Evolutionary conservation across 352 stramenopile genomes (phyloP), one percentile per base, ranked within the genome.

Genomic region (Phytophthora capsici): DNA sequence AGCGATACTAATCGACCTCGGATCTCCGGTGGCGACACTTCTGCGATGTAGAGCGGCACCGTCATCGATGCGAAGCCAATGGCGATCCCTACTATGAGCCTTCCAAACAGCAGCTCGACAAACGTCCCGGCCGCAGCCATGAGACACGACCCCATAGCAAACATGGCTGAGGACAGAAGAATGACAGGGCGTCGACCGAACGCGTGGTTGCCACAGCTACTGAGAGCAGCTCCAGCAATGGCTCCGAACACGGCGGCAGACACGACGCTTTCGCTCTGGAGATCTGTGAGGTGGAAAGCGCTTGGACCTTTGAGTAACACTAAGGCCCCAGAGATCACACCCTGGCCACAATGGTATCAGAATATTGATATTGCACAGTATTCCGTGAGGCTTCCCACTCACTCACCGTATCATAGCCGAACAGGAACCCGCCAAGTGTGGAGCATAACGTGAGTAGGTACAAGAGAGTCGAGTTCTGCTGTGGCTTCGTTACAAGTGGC

Each of bases 51-150:
- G 10, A 94, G 71, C 36, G 86, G 86, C 26, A 94, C 84, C 17
- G 79, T 88, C 81, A 93, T 91, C 26, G 86, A 94, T 6, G 84
- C 89, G 48, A 89, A 78, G 23, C 86, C 86, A 55, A 94, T 86
- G 30, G 71, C 86, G 43, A 91, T 9, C 16, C 84, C 84, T 3
- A 93, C 82, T 9, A 86, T 41, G 19, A 92, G 64, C 8, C 86
- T 74, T 1, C 86, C 86, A 6, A 86, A 17, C 0, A 93, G 61
- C 38, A 94, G 52, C 28, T 71, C 78, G 3, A 65, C 45, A 51
- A 90, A 90, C 6, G 71, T 74, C 19, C 65, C 23, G 0, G 80
- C 78, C 1, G 71, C 13, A 17, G 78, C 86, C 84, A 94, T 91
- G 57, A 88, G 62, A 47, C 78, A 45, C 1, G 80, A 88, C 2